These are phyloP conservation scores for Lojkania enalia DNA, from an alignment of 2,329 filamentous ascomycete genomes.

Conservation along the genomic window DNA sequence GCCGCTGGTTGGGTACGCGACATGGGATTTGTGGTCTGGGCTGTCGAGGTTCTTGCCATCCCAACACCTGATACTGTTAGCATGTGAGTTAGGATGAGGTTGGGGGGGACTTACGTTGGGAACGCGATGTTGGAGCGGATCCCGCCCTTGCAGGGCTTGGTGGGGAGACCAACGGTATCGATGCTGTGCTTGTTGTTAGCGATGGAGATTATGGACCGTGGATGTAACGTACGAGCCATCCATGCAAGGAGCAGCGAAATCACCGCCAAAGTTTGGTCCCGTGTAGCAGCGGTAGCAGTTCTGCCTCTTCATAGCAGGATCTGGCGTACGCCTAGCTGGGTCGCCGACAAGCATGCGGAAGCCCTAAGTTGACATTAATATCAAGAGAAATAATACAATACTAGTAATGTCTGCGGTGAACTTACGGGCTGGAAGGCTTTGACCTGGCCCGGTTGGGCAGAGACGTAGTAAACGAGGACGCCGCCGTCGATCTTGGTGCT, in stretches of 20 bases:
- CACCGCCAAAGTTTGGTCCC: conserved; percentile 51
- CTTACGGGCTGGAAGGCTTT: conserved; percentile 23
- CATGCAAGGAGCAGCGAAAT: conserved; percentile 41
- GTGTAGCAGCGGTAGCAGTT: conserved; percentile 51
- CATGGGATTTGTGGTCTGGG: conserved; percentile 59
- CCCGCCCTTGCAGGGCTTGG: conserved; percentile 25
- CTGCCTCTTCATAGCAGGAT: conserved; percentile 26
- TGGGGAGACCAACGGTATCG: conserved; percentile 25
- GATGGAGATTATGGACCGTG: neutral
- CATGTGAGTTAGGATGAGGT: neutral
- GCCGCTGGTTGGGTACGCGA: conserved; percentile 44
- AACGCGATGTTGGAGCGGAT: conserved; percentile 37
- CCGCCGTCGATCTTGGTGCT: conserved; percentile 28
- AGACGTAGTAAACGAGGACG: conserved; percentile 31
- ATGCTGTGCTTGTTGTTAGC: conserved; percentile 7
- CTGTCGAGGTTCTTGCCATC: conserved; percentile 55
- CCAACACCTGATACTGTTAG: conserved; percentile 14
- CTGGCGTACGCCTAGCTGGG: conserved; percentile 22
- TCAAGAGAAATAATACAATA: neutral
- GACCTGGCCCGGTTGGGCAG: conserved; percentile 23
- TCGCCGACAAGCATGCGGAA: conserved; percentile 53
- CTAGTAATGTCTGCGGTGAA: neutral
- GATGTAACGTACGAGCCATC: conserved; percentile 18
- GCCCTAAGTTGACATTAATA: conserved; percentile 33
- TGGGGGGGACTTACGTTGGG: conserved; percentile 22